Base-by-base conservation (phyloP, 345 rosid genomes). In the Hibiscus syriacus region DNA sequence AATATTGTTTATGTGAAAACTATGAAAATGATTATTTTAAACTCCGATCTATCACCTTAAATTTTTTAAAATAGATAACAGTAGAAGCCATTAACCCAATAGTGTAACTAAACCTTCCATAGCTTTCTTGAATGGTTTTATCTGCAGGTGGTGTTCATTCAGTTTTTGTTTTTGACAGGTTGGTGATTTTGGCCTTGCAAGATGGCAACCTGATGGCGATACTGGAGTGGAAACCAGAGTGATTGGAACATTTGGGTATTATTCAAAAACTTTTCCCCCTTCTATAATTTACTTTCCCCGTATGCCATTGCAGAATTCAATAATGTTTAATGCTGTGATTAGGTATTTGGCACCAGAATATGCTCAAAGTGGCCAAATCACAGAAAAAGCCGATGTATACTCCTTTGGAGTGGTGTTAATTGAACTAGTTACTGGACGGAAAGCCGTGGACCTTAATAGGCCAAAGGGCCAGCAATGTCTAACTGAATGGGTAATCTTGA, bases 171-270 rank as follows among this genome's bases (percentile, higher is more conserved):
- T 45, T 53, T 53, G 45, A 45, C 74, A 95, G 99, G 99, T 95
- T 71, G 99, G 99, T 36, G 99, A 95, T 80, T 92, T 95, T 81
- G 99, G 99, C 76, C 79, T 95, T 6, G 99, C 98, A 11, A 83
- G 99, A 77, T 95, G 99, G 99, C 99, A 95, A 73, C 99, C 99
- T 71, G 96, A 95, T 80, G 99, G 98, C 14, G 94, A 90, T 72
- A 82, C 80, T 14, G 98, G 97, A 46, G 97, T 88, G 65, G 96
- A 92, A 52, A 95, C 99, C 26, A 84, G 99, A 78, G 99, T 95
- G 38, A 95, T 95, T 46, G 98, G 99, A 77, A 95, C 99, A 29
- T 92, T 95, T 48, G 99, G 99, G 99, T 94, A 83, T 19, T 72
- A 54, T 72, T 58, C 45, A 71, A 34, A 25, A 23, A 39, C 14